These are phyloP conservation scores for Russula vinacea DNA, from an alignment of 768 basidiomycete species.

Conservation along the genomic window DNA sequence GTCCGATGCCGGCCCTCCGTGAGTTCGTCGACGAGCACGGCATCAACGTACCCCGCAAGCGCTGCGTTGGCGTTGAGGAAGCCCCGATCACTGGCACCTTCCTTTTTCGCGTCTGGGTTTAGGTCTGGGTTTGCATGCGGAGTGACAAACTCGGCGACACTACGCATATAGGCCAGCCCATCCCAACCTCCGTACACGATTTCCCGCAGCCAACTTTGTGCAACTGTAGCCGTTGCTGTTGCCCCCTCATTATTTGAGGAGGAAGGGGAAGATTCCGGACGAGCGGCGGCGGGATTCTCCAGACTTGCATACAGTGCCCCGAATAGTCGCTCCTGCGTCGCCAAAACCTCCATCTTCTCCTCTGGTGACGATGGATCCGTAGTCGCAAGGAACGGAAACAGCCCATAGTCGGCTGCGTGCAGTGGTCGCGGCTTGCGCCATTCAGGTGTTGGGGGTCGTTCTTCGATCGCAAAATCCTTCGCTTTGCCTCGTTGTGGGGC, in stretches of 20 bases:
- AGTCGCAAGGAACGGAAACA: slow-evolving; percentile 48
- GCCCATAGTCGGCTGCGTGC: slow-evolving; percentile 58
- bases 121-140: slow-evolving; percentile 15
- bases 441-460: slow-evolving; percentile 38
- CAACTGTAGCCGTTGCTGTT: slow-evolving; percentile 41
- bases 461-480: slow-evolving; percentile 51
- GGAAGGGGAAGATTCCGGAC: slow-evolving; percentile 7
- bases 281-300: slow-evolving; percentile 19
- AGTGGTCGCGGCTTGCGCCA: slow-evolving; percentile 54
- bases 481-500: slow-evolving; percentile 46
- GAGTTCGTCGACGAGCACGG: slow-evolving; percentile 21
- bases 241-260: slow-evolving; percentile 11
- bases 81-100: not conserved
- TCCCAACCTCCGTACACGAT: slow-evolving; percentile 79
- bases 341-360: slow-evolving; percentile 30
- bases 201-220: slow-evolving; percentile 64
- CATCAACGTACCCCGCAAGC: slow-evolving; percentile 20
- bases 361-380: slow-evolving; percentile 22
- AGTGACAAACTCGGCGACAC: slow-evolving; percentile 68
- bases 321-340: slow-evolving; percentile 36
- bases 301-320: slow-evolving; percentile 30
- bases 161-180: slow-evolving; percentile 71
- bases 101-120: not conserved
- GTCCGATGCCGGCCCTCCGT: slow-evolving; percentile 26
- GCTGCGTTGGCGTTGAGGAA: not conserved